phyloP scores from a whole-genome alignment of 768 basidiomycete genomes.

The Boletellus sp. region DNA sequence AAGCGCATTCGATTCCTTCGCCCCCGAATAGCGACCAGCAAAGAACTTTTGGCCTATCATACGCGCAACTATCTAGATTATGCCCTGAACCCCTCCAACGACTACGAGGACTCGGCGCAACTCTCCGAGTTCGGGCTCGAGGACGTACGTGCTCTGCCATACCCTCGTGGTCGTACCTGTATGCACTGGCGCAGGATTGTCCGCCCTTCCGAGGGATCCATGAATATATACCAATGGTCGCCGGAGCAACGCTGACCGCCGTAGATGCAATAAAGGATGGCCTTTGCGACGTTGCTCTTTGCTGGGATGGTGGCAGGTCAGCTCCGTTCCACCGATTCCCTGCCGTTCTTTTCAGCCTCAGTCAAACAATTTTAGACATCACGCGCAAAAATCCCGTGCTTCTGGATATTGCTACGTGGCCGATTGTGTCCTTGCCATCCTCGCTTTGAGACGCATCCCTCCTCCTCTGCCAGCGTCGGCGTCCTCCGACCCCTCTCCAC shows the following conservation, averaged over 20 bases:
- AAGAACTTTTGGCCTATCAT: constrained; percentile 67
- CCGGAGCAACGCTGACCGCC: constrained; percentile 76
- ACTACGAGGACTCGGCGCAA: constrained; percentile 20
- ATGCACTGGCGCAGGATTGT: constrained; percentile 65
- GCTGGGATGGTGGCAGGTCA: constrained; percentile 89
- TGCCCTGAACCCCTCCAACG: constrained; percentile 38
- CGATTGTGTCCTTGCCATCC: constrained; percentile 79
- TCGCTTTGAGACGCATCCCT: constrained; percentile 53
- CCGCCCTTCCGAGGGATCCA: constrained; percentile 68
- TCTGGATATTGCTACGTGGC: constrained; percentile 95
- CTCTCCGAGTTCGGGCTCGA: constrained; percentile 52
- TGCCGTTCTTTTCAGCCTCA: background rate
- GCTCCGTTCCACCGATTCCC: constrained; percentile 3
- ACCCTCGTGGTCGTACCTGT: background rate
- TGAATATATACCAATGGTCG: constrained; percentile 67
- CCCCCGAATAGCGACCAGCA: constrained; percentile 50
- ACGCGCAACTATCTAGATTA: constrained; percentile 66
- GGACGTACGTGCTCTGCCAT: constrained; percentile 40
- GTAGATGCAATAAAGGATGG: constrained; percentile 53
- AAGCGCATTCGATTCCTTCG: constrained; percentile 44
- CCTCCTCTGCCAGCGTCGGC: constrained; percentile 11
- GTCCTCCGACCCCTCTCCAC: too few relatives aligned
- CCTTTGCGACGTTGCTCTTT: constrained; percentile 60
- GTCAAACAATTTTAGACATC: constrained; percentile 52
- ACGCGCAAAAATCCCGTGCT: constrained; percentile 72